Conservation (phyloP, 2,329 filamentous ascomycete species). For the Arthrobotrys sphaeroides region DNA sequence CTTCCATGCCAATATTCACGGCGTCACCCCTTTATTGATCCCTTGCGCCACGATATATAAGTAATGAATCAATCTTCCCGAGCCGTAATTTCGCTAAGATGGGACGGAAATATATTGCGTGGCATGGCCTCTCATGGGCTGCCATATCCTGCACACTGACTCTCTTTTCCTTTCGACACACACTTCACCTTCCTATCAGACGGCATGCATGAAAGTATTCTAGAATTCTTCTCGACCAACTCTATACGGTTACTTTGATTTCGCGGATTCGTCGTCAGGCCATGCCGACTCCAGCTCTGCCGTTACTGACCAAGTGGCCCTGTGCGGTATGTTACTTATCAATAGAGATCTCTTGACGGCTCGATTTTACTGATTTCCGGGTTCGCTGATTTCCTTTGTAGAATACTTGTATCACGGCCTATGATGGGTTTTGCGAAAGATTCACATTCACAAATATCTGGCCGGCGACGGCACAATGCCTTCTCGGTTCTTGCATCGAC, state of each 20-base stretch:
- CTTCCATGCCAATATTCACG: too few relatives aligned
- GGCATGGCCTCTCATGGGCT: too few relatives aligned
- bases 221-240: slow-evolving; percentile 9
- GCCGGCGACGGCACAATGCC: slow-evolving; percentile 39
- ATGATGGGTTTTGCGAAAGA: slow-evolving; percentile 37
- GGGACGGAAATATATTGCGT: slow-evolving; percentile 5
- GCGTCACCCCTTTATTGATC: not conserved
- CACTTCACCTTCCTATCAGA: slow-evolving; percentile 9
- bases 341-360: too few relatives aligned
- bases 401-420: slow-evolving; percentile 39
- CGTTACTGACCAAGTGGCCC: slow-evolving; percentile 35
- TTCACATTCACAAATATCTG: slow-evolving; percentile 40
- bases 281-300: slow-evolving; percentile 38
- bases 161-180: not conserved
- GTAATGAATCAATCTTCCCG: not conserved
- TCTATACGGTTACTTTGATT: not conserved
- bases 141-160: too few relatives aligned
- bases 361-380: not conserved
- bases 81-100: slow-evolving; percentile 8
- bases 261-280: not conserved
- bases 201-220: slow-evolving; percentile 5
- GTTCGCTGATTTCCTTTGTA: not conserved
- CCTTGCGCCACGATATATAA: not conserved
- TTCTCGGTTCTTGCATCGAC: slow-evolving; percentile 19
- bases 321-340: slow-evolving; percentile 44